Conservation (phyloP, 169 alveolate genomes). For the Babesia bovis region DNA sequence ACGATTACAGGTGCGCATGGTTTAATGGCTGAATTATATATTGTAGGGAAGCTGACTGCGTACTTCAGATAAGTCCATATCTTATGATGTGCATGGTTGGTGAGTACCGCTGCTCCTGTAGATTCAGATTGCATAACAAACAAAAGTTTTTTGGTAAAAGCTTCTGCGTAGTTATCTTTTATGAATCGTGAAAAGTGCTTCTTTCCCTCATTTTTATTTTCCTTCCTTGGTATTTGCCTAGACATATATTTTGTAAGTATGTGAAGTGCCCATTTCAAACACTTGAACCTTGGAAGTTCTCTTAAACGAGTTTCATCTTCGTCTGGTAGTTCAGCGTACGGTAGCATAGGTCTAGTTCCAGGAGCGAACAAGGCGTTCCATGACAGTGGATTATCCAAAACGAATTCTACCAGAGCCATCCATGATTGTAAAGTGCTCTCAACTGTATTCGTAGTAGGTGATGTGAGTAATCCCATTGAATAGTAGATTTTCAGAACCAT, state of each 20-base stretch:
- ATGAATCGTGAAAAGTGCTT: constrained; percentile 11
- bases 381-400: constrained; percentile 20
- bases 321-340: constrained; percentile 51
- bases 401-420: constrained; percentile 52
- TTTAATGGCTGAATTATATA: constrained; percentile 29
- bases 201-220: constrained; percentile 24
- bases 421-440: constrained; percentile 49
- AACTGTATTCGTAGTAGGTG: constrained; percentile 39
- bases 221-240: constrained; percentile 24
- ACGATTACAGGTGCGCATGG: constrained; percentile 34
- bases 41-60: constrained; percentile 8
- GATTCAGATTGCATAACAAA: constrained; percentile 22
- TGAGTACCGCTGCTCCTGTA: constrained; percentile 22
- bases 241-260: constrained; percentile 56
- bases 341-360: constrained; percentile 17
- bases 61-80: constrained; percentile 59
- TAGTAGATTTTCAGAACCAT: constrained; percentile 54
- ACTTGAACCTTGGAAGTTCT: constrained; percentile 46
- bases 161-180: constrained; percentile 41
- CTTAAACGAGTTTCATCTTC: constrained; percentile 35
- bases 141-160: constrained; percentile 17
- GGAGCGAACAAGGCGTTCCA: constrained; percentile 12
- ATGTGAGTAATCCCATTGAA: constrained; percentile 54
- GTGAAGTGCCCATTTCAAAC: constrained; percentile 64
- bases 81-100: constrained; percentile 46